A percentile compares a stretch with the other conserved stretches of the same genome.
phyloP scores from a whole-genome alignment of 2,329 filamentous ascomycete species.

The Penicillium sp. region DNA sequence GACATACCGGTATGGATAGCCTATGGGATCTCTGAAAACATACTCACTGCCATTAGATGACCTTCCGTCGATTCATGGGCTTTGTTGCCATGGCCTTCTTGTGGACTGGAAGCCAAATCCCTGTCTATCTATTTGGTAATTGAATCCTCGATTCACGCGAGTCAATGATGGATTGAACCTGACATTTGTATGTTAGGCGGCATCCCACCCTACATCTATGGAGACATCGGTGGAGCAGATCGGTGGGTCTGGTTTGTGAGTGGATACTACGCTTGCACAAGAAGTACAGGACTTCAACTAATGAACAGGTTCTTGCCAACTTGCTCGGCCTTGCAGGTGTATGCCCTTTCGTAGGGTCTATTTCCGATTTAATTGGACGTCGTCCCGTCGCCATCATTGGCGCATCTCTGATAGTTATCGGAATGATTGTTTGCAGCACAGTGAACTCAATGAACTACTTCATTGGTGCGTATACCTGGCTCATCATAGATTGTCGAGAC shows the following conservation, averaged over 20 bases:
- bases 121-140: slow-evolving; percentile 54
- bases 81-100: slow-evolving; percentile 61
- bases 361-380: slow-evolving; percentile 65
- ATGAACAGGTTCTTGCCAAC: slow-evolving; percentile 49
- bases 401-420: slow-evolving; percentile 55
- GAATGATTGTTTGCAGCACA: slow-evolving; percentile 61
- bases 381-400: slow-evolving; percentile 61
- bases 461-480: slow-evolving; percentile 54
- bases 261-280: not conserved
- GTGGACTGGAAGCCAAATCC: slow-evolving; percentile 63
- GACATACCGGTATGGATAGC: slow-evolving; percentile 43
- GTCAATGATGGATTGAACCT: slow-evolving; percentile 2
- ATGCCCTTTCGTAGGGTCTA: slow-evolving; percentile 65
- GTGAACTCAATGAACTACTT: slow-evolving; percentile 62
- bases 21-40: not conserved
- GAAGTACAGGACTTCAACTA: not conserved
- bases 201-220: slow-evolving; percentile 58
- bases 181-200: slow-evolving; percentile 32
- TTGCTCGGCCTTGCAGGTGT: slow-evolving; percentile 58
- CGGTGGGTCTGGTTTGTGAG: slow-evolving; percentile 62
- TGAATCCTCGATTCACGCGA: not conserved
- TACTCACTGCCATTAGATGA: slow-evolving; percentile 41
- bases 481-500: slow-evolving; percentile 21
- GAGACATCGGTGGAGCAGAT: slow-evolving; percentile 61
- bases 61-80: slow-evolving; percentile 54